Conservation (phyloP, 2,329 filamentous ascomycete species). For the Dendryphion nanum region DNA sequence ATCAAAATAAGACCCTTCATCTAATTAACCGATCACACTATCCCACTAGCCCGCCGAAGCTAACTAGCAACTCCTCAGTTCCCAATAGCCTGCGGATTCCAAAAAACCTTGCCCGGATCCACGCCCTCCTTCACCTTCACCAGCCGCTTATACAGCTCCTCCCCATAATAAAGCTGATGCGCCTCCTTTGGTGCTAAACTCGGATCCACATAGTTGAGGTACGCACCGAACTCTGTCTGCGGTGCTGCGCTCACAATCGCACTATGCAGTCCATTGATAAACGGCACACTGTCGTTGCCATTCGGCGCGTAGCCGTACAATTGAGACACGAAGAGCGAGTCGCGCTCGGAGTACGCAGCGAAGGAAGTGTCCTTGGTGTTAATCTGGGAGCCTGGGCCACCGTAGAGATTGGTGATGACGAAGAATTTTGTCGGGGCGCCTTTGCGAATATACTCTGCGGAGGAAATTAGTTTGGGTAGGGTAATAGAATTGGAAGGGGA, state of each 20-base stretch:
- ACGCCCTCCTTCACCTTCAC: slow-evolving; percentile 40
- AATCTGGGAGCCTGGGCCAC: slow-evolving; percentile 36
- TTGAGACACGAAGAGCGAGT: slow-evolving; percentile 39
- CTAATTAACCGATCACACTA: too few relatives aligned
- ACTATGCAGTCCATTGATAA: slow-evolving; percentile 45
- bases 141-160: slow-evolving; percentile 34
- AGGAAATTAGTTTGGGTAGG: too few relatives aligned
- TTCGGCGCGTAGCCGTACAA: slow-evolving; percentile 32
- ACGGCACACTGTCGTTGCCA: slow-evolving; percentile 23
- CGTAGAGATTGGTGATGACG: slow-evolving; percentile 41
- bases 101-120: slow-evolving; percentile 40
- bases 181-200: slow-evolving; percentile 48
- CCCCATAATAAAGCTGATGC: slow-evolving; percentile 51
- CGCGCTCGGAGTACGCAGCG: slow-evolving; percentile 36
- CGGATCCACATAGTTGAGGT: slow-evolving; percentile 56
- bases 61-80: too few relatives aligned
- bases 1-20: too few relatives aligned
- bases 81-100: slow-evolving; percentile 40
- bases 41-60: too few relatives aligned
- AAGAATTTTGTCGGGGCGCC: slow-evolving; percentile 25
- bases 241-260: slow-evolving; percentile 39
- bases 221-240: slow-evolving; percentile 47
- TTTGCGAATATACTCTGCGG: slow-evolving; percentile 29
- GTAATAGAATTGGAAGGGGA: neutral
- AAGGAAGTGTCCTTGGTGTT: slow-evolving; percentile 33